A percentile compares a stretch with the other conserved stretches of the same genome.
Evolutionary conservation across 768 basidiomycete species (phyloP).

Genomic region (Butyriboletus loyo): DNA sequence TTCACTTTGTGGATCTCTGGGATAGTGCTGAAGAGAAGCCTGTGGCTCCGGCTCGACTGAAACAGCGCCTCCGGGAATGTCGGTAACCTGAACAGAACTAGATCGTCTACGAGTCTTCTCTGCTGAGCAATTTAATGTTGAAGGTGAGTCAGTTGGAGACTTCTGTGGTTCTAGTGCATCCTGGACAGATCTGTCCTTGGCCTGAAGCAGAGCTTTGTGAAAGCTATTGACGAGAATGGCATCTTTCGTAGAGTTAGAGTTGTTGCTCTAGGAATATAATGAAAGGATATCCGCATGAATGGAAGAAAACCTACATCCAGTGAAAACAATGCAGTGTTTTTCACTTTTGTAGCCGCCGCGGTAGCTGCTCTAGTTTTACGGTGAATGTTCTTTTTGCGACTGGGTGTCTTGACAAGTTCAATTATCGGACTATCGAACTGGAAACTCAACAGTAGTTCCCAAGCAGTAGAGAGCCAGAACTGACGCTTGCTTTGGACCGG

Average conservation of each 20-base stretch:
- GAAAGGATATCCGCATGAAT: conserved; percentile 1
- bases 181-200: conserved; percentile 22
- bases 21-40: conserved; percentile 1
- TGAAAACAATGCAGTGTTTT: conserved; percentile 37
- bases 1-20: background rate
- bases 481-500: conserved; percentile 65
- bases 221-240: conserved; percentile 45
- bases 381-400: conserved; percentile 58
- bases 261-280: conserved; percentile 33
- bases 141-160: background rate
- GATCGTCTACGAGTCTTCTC: background rate
- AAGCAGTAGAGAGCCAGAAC: conserved; percentile 14
- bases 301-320: conserved; percentile 41
- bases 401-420: conserved; percentile 82
- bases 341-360: conserved; percentile 43
- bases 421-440: conserved; percentile 54
- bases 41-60: conserved; percentile 4
- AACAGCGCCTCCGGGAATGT: conserved; percentile 5
- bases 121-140: background rate
- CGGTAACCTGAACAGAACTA: conserved; percentile 1
- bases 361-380: conserved; percentile 48
- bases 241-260: conserved; percentile 34
- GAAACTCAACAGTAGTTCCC: background rate
- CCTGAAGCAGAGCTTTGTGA: conserved; percentile 43
- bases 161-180: background rate